These are phyloP conservation scores for Arthrobotrys pseudoclavata DNA, from an alignment of 2,329 filamentous ascomycete genomes.

Conservation along the genomic window DNA sequence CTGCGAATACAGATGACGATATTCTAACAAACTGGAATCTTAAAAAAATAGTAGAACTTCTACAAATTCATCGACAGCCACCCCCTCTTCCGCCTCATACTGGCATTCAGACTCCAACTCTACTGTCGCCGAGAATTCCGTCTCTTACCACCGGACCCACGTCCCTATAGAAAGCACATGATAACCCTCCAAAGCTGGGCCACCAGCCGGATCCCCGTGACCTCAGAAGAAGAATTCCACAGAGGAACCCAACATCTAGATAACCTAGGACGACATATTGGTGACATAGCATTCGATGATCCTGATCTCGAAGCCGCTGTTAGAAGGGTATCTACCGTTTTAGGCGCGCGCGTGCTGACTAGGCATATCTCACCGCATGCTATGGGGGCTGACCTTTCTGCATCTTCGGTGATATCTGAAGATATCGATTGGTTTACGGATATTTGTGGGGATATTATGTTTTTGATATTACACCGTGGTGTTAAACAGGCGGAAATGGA, in stretches of 20 bases:
- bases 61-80: background rate
- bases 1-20: too few relatives aligned
- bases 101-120: conserved; percentile 5
- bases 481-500: background rate
- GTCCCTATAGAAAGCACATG: background rate
- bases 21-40: background rate
- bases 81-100: background rate
- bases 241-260: background rate
- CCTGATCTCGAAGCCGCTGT: background rate
- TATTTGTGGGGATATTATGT: conserved; percentile 15
- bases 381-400: background rate
- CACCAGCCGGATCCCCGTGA: background rate
- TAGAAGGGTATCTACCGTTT: background rate
- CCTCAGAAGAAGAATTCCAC: background rate
- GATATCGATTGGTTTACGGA: conserved; percentile 2
- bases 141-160: background rate
- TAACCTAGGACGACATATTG: background rate
- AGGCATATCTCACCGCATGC: too few relatives aligned
- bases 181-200: background rate
- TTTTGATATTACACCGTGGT: conserved; percentile 14
- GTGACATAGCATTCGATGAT: background rate
- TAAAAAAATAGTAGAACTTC: conserved; percentile 13
- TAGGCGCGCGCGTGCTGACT: background rate
- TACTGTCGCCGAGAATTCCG: background rate
- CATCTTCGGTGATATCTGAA: background rate